Conservation (phyloP, 1,284 basidiomycete genomes). For the Bjerkandera adusta region DNA sequence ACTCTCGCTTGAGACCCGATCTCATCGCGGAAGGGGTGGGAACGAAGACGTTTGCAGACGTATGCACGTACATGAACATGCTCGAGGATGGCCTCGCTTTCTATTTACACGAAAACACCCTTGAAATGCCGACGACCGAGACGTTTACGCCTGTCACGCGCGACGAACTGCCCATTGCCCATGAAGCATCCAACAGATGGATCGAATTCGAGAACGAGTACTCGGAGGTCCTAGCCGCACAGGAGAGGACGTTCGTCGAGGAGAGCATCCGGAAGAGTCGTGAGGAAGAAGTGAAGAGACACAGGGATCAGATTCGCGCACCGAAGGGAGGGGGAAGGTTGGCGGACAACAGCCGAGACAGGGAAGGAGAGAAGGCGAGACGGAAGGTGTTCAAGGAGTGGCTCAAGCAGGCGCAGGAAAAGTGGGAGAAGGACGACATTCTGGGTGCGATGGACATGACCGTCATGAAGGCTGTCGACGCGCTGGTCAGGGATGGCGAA, state of each 20-base stretch:
- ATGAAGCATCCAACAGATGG: too few species aligned
- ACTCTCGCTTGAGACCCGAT: constrained; percentile 72
- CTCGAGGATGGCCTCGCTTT: constrained; percentile 43
- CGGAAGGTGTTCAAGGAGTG: constrained; percentile 26
- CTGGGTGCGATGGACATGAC: constrained; percentile 35
- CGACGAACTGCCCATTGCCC: too few species aligned
- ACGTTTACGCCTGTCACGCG: constrained; percentile 42
- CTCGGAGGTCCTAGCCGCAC: constrained; percentile 36
- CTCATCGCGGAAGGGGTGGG: constrained; percentile 62
- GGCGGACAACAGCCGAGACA: constrained; percentile 22
- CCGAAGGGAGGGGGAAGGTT: constrained; percentile 19
- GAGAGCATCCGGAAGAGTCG: constrained; percentile 20
- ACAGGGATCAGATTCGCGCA: constrained; percentile 18
- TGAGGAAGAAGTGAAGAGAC: constrained; percentile 19
- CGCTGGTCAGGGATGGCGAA: constrained; percentile 40
- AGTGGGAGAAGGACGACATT: constrained; percentile 37
- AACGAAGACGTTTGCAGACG: constrained; percentile 61
- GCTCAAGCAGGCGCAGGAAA: constrained; percentile 22
- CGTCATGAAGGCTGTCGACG: constrained; percentile 45
- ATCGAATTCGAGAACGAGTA: constrained; percentile 57
- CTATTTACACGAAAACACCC: too few species aligned
- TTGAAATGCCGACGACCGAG: not conserved
- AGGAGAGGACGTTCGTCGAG: constrained; percentile 33
- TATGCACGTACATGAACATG: constrained; percentile 55
- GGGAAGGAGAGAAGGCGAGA: constrained; percentile 25